A percentile compares a stretch with the other conserved stretches of the same genome.
Evolutionary conservation across 2,329 filamentous ascomycete species (phyloP).

Genomic region (Calonectria crousiana): DNA sequence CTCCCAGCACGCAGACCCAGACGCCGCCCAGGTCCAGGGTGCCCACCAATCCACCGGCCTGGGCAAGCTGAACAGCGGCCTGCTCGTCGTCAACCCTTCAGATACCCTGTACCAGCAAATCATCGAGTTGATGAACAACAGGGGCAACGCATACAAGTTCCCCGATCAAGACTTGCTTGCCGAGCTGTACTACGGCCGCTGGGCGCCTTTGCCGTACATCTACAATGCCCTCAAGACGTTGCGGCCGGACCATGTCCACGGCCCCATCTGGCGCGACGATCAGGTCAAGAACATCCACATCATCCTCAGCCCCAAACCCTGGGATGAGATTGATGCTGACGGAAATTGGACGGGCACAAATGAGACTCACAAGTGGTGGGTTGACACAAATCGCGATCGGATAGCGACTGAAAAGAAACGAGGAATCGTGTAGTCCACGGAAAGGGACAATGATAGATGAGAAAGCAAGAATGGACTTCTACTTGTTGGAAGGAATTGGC

Average conservation of each 20-base stretch:
- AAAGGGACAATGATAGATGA: background rate
- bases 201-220: constrained; percentile 69
- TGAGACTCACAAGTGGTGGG: constrained; percentile 69
- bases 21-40: constrained; percentile 59
- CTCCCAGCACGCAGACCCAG: constrained; percentile 61
- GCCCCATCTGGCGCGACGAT: constrained; percentile 68
- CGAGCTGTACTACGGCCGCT: constrained; percentile 66
- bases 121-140: constrained; percentile 60
- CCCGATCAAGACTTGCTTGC: constrained; percentile 71
- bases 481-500: background rate
- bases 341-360: constrained; percentile 60
- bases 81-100: constrained; percentile 69
- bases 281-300: constrained; percentile 72
- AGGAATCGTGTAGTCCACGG: constrained; percentile 45
- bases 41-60: constrained; percentile 59
- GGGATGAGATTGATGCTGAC: constrained; percentile 63
- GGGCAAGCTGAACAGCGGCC: constrained; percentile 62
- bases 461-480: background rate
- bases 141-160: constrained; percentile 64
- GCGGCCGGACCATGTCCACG: constrained; percentile 65
- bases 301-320: constrained; percentile 72
- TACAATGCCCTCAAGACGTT: constrained; percentile 75
- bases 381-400: constrained; percentile 60
- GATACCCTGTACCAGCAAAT: constrained; percentile 62
- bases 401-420: constrained; percentile 53